Percentiles rank a stretch among this genome's conserved stretches.
phyloP scores from a whole-genome alignment of 306 rosid genomes.

The Lathyrus oleraceus region DNA sequence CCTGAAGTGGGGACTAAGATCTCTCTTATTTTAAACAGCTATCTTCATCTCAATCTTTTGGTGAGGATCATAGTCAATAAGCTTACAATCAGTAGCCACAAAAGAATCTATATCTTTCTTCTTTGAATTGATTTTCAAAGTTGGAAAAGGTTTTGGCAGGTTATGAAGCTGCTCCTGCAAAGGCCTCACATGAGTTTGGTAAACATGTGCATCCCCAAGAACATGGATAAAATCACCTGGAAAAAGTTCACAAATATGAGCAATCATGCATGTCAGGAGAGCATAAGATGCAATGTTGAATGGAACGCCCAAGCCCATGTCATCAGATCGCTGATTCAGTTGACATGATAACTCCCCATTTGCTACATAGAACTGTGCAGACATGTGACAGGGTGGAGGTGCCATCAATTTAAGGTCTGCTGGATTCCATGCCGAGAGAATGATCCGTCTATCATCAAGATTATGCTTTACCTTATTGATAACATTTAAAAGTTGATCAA shows the following conservation, averaged over 20 bases:
- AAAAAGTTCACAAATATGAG: conserved; percentile 84
- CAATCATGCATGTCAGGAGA: conserved; percentile 91
- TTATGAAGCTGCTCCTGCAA: no score
- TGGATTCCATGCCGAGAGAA: conserved; percentile 95
- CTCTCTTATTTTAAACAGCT: no score
- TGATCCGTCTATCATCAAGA: conserved; percentile 81
- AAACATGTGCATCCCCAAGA: conserved; percentile 84
- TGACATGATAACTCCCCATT: conserved; percentile 90
- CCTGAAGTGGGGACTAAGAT: no score
- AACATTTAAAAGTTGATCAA: conserved; percentile 87
- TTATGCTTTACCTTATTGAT: conserved; percentile 76
- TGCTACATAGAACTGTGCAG: conserved; percentile 92
- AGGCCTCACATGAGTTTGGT: no score
- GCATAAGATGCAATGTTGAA: conserved; percentile 96
- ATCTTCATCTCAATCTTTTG: no score
- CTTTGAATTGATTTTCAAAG: no score
- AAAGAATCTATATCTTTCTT: no score
- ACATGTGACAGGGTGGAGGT: conserved; percentile 97
- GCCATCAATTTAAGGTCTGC: conserved; percentile 92
- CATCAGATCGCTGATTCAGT: conserved; percentile 97
- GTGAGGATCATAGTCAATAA: no score
- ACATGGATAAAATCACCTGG: conserved; percentile 89
- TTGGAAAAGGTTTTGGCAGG: no score
- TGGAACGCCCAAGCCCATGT: conserved; percentile 89
- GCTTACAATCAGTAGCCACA: no score